Conservation (phyloP, 331 rosid genomes). For the Pyrus hybrid region DNA sequence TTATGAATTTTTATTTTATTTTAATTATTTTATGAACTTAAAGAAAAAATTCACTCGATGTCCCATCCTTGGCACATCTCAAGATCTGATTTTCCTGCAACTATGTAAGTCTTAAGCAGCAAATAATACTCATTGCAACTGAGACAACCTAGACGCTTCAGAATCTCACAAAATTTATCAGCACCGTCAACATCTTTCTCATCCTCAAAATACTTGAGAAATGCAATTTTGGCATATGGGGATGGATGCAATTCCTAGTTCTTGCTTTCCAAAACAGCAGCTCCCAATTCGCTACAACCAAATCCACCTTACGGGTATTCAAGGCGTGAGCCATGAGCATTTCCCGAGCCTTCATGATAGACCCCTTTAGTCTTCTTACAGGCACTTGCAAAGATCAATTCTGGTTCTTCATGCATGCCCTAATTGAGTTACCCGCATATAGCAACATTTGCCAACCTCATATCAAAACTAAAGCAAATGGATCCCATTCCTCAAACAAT, state of each 20-base stretch:
- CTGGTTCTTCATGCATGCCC: too few relatives aligned
- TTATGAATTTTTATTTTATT: too few relatives aligned
- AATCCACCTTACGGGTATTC: conserved; percentile 29
- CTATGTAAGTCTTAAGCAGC: too few relatives aligned
- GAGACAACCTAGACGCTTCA: too few relatives aligned
- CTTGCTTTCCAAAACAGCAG: conserved; percentile 32
- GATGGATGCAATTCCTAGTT: conserved; percentile 39
- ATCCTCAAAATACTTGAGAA: conserved; percentile 55
- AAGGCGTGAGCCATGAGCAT: conserved; percentile 45
- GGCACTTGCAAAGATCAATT: too few relatives aligned
- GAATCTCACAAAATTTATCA: conserved; percentile 27
- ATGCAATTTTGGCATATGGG: conserved; percentile 25
- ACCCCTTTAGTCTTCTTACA: conserved; percentile 35
- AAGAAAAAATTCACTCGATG: too few relatives aligned
- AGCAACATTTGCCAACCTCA: too few relatives aligned
- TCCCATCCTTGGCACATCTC: conserved; percentile 16
- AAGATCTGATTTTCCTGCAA: conserved; percentile 29
- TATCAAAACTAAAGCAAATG: too few relatives aligned
- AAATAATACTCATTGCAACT: too few relatives aligned
- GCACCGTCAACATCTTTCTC: conserved; percentile 44
- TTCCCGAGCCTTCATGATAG: conserved; percentile 45
- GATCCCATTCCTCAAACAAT: too few relatives aligned
- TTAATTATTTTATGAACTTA: too few relatives aligned
- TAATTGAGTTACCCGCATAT: conserved; percentile 49
- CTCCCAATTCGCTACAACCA: conserved; percentile 48